A percentile compares a stretch with the other conserved stretches of the same genome.
These are phyloP conservation scores for Cenchrus americanus DNA, from an alignment of 176 grass and related monocot species.

Conservation along the genomic window DNA sequence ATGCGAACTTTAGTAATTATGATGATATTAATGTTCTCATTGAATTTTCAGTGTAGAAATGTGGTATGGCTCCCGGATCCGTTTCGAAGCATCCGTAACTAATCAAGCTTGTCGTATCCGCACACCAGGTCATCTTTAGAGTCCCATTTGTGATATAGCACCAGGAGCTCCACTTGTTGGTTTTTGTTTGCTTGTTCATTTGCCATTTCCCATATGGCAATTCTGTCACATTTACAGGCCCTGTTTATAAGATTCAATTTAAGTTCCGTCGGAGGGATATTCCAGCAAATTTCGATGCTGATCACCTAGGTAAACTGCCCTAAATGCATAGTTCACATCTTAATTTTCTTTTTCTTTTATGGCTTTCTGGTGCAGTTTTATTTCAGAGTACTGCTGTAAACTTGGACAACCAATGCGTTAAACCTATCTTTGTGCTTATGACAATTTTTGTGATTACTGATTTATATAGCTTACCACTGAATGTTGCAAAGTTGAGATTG, in stretches of 20 bases:
- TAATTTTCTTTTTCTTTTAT: constrained; percentile 6
- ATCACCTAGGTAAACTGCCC: constrained; percentile 76
- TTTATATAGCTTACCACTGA: too few relatives aligned
- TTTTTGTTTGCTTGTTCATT: constrained; percentile 23
- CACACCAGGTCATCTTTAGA: constrained; percentile 62
- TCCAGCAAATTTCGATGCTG: constrained; percentile 85
- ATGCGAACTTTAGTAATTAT: constrained; percentile 18
- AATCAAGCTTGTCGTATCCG: constrained; percentile 79
- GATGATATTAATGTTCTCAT: too few relatives aligned
- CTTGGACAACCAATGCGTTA: neutral
- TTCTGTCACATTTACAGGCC: constrained; percentile 51
- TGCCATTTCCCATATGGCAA: constrained; percentile 29
- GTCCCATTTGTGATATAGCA: constrained; percentile 29
- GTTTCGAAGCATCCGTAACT: constrained; percentile 80
- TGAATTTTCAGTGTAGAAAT: constrained; percentile 82
- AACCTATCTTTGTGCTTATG: neutral
- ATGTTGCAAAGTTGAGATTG: neutral
- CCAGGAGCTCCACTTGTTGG: constrained; percentile 13
- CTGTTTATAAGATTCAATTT: constrained; percentile 80
- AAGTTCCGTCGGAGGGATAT: constrained; percentile 88
- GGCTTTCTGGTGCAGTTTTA: neutral
- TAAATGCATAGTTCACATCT: constrained; percentile 11
- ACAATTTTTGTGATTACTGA: constrained; percentile 44
- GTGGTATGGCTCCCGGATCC: constrained; percentile 95
- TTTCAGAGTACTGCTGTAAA: neutral